These are phyloP conservation scores for Vachellia collinsii DNA, from an alignment of 306 rosid species.

Conservation along the genomic window DNA sequence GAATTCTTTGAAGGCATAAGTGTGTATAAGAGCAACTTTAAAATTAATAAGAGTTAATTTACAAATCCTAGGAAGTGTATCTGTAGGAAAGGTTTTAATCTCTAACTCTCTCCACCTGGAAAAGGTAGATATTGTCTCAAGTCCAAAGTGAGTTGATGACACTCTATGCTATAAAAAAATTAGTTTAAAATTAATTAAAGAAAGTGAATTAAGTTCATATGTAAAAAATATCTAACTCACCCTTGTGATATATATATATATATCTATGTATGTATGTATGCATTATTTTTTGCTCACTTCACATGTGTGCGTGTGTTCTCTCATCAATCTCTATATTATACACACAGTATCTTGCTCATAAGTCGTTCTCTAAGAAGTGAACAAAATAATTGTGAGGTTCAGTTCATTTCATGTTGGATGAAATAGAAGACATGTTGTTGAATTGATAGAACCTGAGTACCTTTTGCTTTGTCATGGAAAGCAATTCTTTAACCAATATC, in stretches of 20 bases:
- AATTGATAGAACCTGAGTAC: constrained; percentile 1
- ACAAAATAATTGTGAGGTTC: background rate
- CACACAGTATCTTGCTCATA: constrained; percentile 1
- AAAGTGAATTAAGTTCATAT: background rate
- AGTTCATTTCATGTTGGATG: background rate
- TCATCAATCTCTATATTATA: background rate
- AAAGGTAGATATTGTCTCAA: too few relatives aligned
- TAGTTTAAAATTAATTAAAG: background rate
- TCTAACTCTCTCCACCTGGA: too few relatives aligned
- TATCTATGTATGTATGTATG: too few relatives aligned
- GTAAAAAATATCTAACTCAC: background rate
- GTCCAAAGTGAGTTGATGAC: too few relatives aligned
- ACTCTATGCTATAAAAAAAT: too few relatives aligned
- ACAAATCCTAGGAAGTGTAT: too few relatives aligned
- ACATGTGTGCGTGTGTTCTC: too few relatives aligned
- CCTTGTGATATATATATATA: background rate
- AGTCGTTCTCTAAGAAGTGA: constrained; percentile 22
- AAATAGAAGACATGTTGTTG: constrained; percentile 31
- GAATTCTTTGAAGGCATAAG: background rate
- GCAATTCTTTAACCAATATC: constrained; percentile 2
- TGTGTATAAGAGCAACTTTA: background rate
- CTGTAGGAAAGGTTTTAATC: too few relatives aligned
- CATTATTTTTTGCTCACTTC: too few relatives aligned
- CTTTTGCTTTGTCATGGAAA: background rate
- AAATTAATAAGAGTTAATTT: background rate